These are phyloP conservation scores for Chlorella vulgaris DNA, from an alignment of 139 green algal genomes.

Conservation along the genomic window DNA sequence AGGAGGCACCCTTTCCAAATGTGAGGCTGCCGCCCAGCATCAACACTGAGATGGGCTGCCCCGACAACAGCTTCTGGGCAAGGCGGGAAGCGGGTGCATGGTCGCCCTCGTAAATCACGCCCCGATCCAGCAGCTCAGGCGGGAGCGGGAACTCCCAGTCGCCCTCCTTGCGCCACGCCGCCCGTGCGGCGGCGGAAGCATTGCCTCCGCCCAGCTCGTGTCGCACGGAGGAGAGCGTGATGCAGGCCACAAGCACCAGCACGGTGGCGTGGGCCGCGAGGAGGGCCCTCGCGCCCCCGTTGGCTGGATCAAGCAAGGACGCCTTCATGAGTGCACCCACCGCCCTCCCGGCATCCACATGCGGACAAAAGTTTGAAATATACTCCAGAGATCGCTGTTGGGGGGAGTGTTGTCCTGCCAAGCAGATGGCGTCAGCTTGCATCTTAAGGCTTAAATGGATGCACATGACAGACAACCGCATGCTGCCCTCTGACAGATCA, in stretches of 20 bases:
- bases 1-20: constrained; percentile 1
- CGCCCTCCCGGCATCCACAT: no score
- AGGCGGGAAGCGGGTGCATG: not conserved
- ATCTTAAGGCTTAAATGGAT: no score
- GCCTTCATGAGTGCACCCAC: no score
- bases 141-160: not conserved
- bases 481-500: no score
- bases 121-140: not conserved
- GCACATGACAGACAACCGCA: no score
- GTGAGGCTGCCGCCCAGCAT: constrained; percentile 14
- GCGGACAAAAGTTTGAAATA: no score
- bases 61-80: not conserved
- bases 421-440: no score
- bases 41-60: not conserved
- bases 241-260: not conserved
- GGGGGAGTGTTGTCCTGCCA: no score
- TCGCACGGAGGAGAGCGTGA: not conserved
- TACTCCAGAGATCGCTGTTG: no score
- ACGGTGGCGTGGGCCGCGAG: not conserved
- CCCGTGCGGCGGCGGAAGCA: no score
- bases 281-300: not conserved
- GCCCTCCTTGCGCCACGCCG: not conserved
- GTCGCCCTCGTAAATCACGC: not conserved
- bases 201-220: not conserved
- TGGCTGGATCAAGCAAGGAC: no score